A percentile compares a stretch with the other conserved stretches of the same genome.
phyloP scores from a whole-genome alignment of 768 basidiomycete genomes.

The Suillus decipiens region DNA sequence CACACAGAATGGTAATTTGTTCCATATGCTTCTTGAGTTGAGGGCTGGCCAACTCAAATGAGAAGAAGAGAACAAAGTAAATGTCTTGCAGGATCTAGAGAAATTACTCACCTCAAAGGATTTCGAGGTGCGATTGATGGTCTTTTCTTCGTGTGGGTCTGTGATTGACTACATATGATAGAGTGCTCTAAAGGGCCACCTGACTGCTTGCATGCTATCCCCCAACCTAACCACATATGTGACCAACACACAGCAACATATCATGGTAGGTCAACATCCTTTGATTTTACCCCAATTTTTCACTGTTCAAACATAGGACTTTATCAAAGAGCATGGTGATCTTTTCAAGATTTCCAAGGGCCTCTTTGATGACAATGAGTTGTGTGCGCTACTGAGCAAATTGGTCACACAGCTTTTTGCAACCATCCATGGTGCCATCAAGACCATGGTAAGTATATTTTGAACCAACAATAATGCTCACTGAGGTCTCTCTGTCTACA shows the following conservation, averaged over 20 bases:
- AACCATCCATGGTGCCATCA: constrained; percentile 3
- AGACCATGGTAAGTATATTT: constrained; percentile 1
- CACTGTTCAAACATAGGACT: not conserved
- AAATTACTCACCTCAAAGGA: constrained; percentile 2
- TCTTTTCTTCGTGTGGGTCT: not conserved
- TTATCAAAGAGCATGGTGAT: constrained; percentile 7
- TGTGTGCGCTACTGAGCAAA: not conserved
- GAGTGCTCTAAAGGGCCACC: not conserved
- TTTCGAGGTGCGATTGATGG: not conserved
- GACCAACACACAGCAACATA: constrained; percentile 9
- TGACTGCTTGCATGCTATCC: constrained; percentile 11
- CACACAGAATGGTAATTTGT: constrained; percentile 1
- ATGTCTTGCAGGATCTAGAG: not conserved
- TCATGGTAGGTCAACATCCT: constrained; percentile 4
- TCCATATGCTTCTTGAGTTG: constrained; percentile 4
- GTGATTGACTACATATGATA: too few species aligned
- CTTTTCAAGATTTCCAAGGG: constrained; percentile 10
- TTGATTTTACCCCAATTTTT: not conserved
- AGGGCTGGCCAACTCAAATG: not conserved
- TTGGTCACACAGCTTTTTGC: constrained; percentile 5
- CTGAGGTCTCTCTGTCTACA: not conserved
- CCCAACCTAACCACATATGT: constrained; percentile 15
- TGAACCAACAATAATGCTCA: not conserved
- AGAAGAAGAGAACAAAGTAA: not conserved
- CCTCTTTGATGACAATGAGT: constrained; percentile 6